These are phyloP conservation scores for Paramyrothecium sp. DNA, from an alignment of 2,329 filamentous ascomycete species.

Conservation along the genomic window DNA sequence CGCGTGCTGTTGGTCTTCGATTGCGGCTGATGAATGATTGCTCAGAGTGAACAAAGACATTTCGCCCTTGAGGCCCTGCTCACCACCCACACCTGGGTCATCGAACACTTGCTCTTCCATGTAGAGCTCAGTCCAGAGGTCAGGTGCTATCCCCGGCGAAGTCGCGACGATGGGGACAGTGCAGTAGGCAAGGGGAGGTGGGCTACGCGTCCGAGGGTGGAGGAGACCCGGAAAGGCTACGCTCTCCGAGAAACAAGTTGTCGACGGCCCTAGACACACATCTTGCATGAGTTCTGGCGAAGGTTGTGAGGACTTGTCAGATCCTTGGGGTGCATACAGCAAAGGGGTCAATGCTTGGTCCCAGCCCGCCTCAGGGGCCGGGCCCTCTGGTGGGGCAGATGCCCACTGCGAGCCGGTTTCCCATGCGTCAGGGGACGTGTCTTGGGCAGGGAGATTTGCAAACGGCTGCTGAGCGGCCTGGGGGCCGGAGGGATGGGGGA, in stretches of 20 bases:
- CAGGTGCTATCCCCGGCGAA: background rate
- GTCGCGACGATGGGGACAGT: background rate
- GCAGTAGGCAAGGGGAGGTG: background rate
- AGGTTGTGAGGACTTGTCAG: background rate
- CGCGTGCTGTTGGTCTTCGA: background rate
- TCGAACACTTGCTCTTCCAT: background rate
- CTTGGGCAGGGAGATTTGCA: background rate
- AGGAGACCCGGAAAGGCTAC: background rate
- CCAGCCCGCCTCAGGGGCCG: background rate
- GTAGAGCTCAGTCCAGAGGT: background rate
- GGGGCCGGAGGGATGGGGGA: background rate
- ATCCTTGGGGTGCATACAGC: background rate
- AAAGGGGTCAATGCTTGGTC: background rate
- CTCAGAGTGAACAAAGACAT: background rate
- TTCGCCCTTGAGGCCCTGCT: background rate
- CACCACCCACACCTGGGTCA: background rate
- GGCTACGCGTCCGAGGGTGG: background rate
- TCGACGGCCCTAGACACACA: background rate
- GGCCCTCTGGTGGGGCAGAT: background rate
- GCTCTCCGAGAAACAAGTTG: background rate
- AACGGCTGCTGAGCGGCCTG: background rate
- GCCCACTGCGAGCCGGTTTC: background rate
- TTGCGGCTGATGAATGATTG: background rate
- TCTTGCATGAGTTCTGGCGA: background rate
- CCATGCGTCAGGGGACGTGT: background rate